A percentile compares a stretch with the other conserved stretches of the same genome.
These are phyloP conservation scores for Vitis labrusca DNA, from an alignment of 164 flowering plant species.

Conservation along the genomic window DNA sequence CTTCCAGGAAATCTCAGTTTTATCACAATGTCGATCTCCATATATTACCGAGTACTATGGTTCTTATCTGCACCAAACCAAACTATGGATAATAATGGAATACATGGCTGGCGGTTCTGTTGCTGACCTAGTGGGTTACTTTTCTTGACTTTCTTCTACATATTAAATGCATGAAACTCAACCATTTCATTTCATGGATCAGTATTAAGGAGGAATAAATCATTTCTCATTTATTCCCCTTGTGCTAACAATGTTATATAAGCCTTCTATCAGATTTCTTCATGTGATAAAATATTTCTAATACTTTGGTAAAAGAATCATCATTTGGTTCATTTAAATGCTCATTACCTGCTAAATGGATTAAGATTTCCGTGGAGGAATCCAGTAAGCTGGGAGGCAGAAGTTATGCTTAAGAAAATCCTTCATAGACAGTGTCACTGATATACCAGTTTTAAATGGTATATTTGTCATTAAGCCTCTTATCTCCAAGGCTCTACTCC, in stretches of 20 bases:
- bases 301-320: background rate
- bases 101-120: constrained; percentile 99
- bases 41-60: constrained; percentile 97
- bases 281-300: background rate
- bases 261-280: background rate
- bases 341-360: background rate
- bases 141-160: constrained; percentile 9
- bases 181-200: background rate
- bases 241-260: background rate
- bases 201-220: background rate
- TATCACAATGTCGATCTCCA: constrained; percentile 87
- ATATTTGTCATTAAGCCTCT: no score
- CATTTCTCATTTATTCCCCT: background rate
- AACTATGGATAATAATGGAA: constrained; percentile 98
- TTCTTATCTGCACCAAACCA: constrained; percentile 89
- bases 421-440: no score
- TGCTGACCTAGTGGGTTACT: constrained; percentile 87
- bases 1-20: constrained; percentile 94
- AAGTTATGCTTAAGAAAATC: no score
- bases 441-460: no score
- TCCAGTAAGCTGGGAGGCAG: background rate
- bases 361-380: background rate
- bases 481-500: no score
- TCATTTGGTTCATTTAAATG: background rate
- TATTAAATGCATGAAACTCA: background rate